Percentiles rank a stretch among this genome's conserved stretches.
Conservation (phyloP, 2,329 filamentous ascomycete species). For the Talaromyces sp. region DNA sequence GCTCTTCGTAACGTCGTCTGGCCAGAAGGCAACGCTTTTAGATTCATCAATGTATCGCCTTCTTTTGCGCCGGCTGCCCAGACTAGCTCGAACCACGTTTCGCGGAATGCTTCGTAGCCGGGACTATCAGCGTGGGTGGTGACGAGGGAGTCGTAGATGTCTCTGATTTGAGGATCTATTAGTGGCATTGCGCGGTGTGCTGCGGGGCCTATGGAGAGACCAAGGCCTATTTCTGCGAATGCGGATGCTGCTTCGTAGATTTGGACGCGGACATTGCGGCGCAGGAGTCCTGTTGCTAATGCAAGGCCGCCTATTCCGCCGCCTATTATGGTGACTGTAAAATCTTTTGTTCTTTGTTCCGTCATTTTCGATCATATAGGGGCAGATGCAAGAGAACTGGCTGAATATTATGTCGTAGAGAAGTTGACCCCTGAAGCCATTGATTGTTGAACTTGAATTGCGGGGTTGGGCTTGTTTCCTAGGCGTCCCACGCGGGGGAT, state of each 20-base stretch:
- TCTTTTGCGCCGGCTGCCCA: constrained; percentile 28
- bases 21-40: constrained; percentile 34
- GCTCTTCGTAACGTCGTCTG: constrained; percentile 38
- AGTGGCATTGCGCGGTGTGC: constrained; percentile 58
- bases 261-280: constrained; percentile 49
- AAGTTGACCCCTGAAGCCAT: no score
- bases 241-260: constrained; percentile 60
- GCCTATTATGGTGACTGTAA: constrained; percentile 60
- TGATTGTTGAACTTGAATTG: no score
- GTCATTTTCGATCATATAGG: neutral
- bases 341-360: constrained; percentile 33
- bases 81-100: constrained; percentile 39
- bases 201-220: constrained; percentile 60
- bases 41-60: constrained; percentile 30
- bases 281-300: constrained; percentile 56
- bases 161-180: constrained; percentile 48
- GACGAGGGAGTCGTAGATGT: constrained; percentile 35
- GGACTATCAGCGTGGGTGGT: constrained; percentile 39
- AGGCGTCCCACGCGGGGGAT: no score
- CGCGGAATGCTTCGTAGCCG: constrained; percentile 30
- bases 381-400: no score
- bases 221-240: constrained; percentile 63
- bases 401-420: no score
- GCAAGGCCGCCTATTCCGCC: constrained; percentile 62
- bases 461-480: no score